Evolutionary conservation across 164 flowering plant species (phyloP).

Genomic region (Magnolia changhungtana): DNA sequence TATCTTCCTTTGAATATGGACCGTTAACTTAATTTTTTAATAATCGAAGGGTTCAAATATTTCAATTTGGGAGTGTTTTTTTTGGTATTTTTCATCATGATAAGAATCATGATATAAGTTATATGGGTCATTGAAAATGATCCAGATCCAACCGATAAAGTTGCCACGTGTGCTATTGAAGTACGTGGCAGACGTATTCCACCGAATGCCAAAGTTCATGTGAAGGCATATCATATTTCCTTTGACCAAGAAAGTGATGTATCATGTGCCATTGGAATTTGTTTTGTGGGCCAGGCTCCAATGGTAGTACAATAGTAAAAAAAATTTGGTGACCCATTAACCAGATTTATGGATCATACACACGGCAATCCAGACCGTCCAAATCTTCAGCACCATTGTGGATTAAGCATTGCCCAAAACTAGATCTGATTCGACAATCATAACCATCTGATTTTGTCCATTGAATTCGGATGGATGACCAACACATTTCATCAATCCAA

Average conservation of each 20-base stretch:
- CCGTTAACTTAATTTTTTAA: too few relatives aligned
- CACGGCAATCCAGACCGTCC: not conserved
- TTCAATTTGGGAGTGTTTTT: too few relatives aligned
- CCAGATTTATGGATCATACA: not conserved
- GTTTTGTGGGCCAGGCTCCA: not conserved
- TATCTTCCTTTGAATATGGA: too few relatives aligned
- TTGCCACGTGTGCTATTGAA: too few relatives aligned
- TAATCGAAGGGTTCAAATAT: too few relatives aligned
- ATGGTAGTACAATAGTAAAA: not conserved
- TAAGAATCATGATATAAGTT: too few relatives aligned
- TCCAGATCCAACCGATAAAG: too few relatives aligned
- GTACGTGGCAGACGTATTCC: too few relatives aligned
- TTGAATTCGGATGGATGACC: not conserved
- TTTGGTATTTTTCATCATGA: too few relatives aligned
- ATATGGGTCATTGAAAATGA: too few relatives aligned
- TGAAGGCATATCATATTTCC: constrained; percentile 7
- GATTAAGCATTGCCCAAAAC: not conserved
- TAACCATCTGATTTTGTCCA: not conserved
- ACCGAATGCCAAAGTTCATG: not conserved
- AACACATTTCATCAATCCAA: not conserved
- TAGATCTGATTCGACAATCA: not conserved
- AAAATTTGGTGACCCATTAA: not conserved
- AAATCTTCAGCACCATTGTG: not conserved
- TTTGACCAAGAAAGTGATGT: constrained; percentile 12
- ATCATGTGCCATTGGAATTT: constrained; percentile 17